phyloP scores from a whole-genome alignment of 2,329 filamentous ascomycete genomes.

The Thermoascus crustaceus region DNA sequence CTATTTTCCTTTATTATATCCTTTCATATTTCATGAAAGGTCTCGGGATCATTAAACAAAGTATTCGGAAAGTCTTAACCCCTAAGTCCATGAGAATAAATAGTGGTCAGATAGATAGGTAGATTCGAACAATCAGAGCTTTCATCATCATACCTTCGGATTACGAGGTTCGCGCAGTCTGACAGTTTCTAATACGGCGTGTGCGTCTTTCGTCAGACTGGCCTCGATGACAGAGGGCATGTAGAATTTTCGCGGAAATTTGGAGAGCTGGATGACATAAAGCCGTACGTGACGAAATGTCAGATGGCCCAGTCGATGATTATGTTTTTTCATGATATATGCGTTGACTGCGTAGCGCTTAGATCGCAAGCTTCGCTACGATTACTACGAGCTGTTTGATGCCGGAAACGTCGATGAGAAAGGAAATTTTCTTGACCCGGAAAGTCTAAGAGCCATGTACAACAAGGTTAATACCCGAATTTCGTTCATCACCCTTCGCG shows the following conservation, averaged over 20 bases:
- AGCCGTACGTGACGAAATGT: slow-evolving; percentile 35
- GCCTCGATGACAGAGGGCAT: slow-evolving; percentile 44
- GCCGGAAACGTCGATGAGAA: slow-evolving; percentile 48
- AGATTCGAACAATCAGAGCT: no score
- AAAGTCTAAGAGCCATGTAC: slow-evolving; percentile 34
- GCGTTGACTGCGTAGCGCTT: no score
- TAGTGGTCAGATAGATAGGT: no score
- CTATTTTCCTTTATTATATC: no score
- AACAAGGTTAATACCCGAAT: slow-evolving; percentile 27
- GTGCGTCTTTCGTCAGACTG: slow-evolving; percentile 44
- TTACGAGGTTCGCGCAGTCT: no score
- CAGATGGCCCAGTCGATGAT: no score
- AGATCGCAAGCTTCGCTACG: slow-evolving; percentile 42
- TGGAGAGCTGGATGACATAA: slow-evolving; percentile 50
- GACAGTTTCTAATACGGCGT: slow-evolving; percentile 45
- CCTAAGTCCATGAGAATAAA: no score
- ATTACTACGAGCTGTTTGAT: slow-evolving; percentile 48
- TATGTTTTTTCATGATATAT: no score
- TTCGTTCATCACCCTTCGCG: neutral
- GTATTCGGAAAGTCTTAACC: no score
- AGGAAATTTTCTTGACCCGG: slow-evolving; percentile 34
- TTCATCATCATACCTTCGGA: no score
- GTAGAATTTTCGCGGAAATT: slow-evolving; percentile 44
- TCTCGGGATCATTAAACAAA: no score
- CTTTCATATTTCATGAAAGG: no score